These are phyloP conservation scores for Blakeslea trispora DNA, from an alignment of 371 early-diverging fungal genomes.

Conservation along the genomic window DNA sequence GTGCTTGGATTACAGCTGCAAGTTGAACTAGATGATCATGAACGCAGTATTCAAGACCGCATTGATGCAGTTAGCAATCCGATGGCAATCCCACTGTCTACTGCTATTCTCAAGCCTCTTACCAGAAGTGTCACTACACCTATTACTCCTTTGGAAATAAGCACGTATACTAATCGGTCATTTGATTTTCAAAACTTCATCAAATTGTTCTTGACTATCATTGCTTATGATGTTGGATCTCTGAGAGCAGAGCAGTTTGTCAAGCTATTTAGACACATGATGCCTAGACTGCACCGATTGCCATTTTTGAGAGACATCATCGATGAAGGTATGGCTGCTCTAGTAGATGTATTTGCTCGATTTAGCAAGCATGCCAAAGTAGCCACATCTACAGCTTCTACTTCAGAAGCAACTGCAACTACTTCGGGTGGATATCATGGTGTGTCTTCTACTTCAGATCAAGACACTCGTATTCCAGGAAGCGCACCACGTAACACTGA, in stretches of 20 bases:
- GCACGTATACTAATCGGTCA: constrained; percentile 36
- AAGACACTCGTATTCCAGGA: background rate
- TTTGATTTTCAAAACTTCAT: constrained; percentile 59
- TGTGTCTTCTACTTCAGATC: constrained; percentile 3
- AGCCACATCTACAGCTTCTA: background rate
- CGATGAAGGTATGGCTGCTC: constrained; percentile 56
- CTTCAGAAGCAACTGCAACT: background rate
- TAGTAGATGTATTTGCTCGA: constrained; percentile 56
- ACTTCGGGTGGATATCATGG: constrained; percentile 12
- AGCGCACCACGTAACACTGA: constrained; percentile 9
- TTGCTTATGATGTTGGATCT: constrained; percentile 68
- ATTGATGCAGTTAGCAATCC: constrained; percentile 50
- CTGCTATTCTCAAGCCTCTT: constrained; percentile 44
- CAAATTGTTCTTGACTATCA: constrained; percentile 65
- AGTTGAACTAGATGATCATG: constrained; percentile 53
- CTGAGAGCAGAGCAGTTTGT: constrained; percentile 70
- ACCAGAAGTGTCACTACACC: constrained; percentile 41
- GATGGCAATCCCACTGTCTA: constrained; percentile 38
- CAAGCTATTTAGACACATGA: constrained; percentile 46
- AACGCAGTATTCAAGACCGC: constrained; percentile 45
- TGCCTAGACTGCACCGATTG: constrained; percentile 46
- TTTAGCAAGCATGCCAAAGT: constrained; percentile 60
- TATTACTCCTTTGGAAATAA: constrained; percentile 33
- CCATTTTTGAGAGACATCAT: constrained; percentile 37
- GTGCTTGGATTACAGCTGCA: constrained; percentile 50